Evolutionary conservation across 1,284 basidiomycete genomes (phyloP).

Genomic region (Ustilago vetiveriae): DNA sequence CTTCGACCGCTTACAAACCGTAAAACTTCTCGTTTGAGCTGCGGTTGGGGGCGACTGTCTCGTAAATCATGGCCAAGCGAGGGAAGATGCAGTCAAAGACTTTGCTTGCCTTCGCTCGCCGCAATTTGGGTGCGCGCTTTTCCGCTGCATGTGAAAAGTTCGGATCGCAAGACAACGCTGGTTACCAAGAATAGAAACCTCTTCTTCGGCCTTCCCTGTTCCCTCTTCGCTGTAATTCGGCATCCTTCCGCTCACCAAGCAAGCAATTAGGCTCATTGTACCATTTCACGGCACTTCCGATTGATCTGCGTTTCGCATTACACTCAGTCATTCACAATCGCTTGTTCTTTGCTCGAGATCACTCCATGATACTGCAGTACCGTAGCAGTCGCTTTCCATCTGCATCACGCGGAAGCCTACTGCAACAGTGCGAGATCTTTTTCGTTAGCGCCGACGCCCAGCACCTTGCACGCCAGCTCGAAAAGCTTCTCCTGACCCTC

Average conservation of each 20-base stretch:
- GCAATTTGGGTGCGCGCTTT: background rate
- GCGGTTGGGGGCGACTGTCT: too few relatives aligned
- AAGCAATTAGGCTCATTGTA: background rate
- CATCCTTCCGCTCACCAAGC: background rate
- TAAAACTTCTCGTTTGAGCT: too few relatives aligned
- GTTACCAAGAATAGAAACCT: slow-evolving; percentile 21
- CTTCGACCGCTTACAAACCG: too few relatives aligned
- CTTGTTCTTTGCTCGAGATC: too few relatives aligned
- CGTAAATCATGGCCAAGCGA: too few relatives aligned
- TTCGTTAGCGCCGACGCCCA: slow-evolving; percentile 57
- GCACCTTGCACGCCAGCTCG: slow-evolving; percentile 67
- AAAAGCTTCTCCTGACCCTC: slow-evolving; percentile 77
- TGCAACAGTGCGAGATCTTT: slow-evolving; percentile 46
- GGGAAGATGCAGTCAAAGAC: too few relatives aligned
- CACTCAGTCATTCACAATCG: too few relatives aligned
- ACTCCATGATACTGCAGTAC: too few relatives aligned
- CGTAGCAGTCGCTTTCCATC: too few relatives aligned
- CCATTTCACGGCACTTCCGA: slow-evolving; percentile 1
- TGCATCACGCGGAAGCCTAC: slow-evolving; percentile 10
- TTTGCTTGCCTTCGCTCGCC: background rate
- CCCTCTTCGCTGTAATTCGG: too few relatives aligned
- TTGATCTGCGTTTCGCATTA: slow-evolving; percentile 20
- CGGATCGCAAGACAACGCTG: too few relatives aligned
- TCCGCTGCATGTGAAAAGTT: slow-evolving; percentile 26
- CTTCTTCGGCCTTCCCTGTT: background rate